Evolutionary conservation across 306 rosid genomes (phyloP).

Genomic region (Vigna mungo): DNA sequence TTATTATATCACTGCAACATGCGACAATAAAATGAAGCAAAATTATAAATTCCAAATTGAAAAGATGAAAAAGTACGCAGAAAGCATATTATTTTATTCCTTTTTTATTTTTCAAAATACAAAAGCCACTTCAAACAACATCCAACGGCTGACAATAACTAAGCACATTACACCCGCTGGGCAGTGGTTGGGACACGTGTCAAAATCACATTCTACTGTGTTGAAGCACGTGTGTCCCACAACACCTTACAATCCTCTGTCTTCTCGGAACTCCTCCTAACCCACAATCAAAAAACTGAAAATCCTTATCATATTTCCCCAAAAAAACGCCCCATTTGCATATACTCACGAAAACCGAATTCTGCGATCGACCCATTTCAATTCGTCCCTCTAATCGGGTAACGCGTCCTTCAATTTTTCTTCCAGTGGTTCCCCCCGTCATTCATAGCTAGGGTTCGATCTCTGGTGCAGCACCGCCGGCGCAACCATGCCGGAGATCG

Average conservation of each 20-base stretch:
- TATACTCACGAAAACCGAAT: background rate
- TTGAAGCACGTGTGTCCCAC: constrained; percentile 37
- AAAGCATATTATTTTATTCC: too few relatives aligned
- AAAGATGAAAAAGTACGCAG: too few relatives aligned
- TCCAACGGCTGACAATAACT: too few relatives aligned
- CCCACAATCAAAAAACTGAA: background rate
- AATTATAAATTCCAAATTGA: too few relatives aligned
- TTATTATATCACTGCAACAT: too few relatives aligned
- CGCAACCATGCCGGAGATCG: constrained; percentile 59
- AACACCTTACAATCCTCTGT: constrained; percentile 18
- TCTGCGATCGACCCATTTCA: constrained; percentile 14
- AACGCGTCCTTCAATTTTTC: background rate
- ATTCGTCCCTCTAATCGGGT: constrained; percentile 10
- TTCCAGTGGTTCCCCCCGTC: background rate
- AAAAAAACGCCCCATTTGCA: background rate
- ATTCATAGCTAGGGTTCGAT: constrained; percentile 34
- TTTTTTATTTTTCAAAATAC: too few relatives aligned
- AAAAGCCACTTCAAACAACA: too few relatives aligned
- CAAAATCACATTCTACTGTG: background rate
- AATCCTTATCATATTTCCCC: background rate
- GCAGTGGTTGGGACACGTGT: background rate
- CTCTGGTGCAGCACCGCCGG: constrained; percentile 42
- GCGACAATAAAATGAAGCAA: too few relatives aligned
- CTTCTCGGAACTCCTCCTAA: constrained; percentile 22
- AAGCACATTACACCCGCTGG: too few relatives aligned